A percentile compares a stretch with the other conserved stretches of the same genome.
phyloP scores from a whole-genome alignment of 2,329 filamentous ascomycete genomes.

The Dactylellina parvicollis region DNA sequence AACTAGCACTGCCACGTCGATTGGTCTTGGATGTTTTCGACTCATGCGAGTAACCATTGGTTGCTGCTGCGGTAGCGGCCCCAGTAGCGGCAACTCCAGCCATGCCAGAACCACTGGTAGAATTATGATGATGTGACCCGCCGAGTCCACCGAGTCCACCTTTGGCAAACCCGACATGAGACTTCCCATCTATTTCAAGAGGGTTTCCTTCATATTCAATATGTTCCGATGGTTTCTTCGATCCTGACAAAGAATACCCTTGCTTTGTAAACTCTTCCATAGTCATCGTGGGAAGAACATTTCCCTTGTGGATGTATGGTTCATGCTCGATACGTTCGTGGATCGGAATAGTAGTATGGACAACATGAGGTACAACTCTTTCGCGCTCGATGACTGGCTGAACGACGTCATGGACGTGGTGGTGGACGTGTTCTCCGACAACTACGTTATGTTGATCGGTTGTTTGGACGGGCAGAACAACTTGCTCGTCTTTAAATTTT shows the following conservation, averaged over 20 bases:
- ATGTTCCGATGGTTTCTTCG: constrained; percentile 31
- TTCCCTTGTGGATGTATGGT: constrained; percentile 73
- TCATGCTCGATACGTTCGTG: constrained; percentile 77
- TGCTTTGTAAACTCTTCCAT: constrained; percentile 70
- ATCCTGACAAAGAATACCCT: constrained; percentile 54
- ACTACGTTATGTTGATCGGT: constrained; percentile 62
- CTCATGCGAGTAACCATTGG: constrained; percentile 22
- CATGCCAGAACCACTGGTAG: not conserved
- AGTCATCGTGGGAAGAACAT: constrained; percentile 71
- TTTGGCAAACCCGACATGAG: constrained; percentile 13
- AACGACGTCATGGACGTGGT: constrained; percentile 74
- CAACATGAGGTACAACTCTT: constrained; percentile 72
- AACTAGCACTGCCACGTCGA: constrained; percentile 12
- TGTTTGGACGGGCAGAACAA: constrained; percentile 41
- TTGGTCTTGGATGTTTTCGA: constrained; percentile 1
- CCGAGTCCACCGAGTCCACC: not conserved
- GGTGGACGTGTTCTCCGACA: constrained; percentile 72
- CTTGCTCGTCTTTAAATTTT: constrained; percentile 35
- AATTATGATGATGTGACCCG: not conserved
- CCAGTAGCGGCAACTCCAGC: constrained; percentile 1
- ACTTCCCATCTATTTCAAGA: constrained; percentile 12
- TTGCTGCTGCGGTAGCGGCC: constrained; percentile 4
- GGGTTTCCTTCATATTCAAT: constrained; percentile 58
- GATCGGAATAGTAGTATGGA: constrained; percentile 77
- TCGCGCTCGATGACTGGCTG: constrained; percentile 78